These are phyloP conservation scores for Rhodosorus marinus DNA, from an alignment of 23 red algal genomes.

Conservation along the genomic window DNA sequence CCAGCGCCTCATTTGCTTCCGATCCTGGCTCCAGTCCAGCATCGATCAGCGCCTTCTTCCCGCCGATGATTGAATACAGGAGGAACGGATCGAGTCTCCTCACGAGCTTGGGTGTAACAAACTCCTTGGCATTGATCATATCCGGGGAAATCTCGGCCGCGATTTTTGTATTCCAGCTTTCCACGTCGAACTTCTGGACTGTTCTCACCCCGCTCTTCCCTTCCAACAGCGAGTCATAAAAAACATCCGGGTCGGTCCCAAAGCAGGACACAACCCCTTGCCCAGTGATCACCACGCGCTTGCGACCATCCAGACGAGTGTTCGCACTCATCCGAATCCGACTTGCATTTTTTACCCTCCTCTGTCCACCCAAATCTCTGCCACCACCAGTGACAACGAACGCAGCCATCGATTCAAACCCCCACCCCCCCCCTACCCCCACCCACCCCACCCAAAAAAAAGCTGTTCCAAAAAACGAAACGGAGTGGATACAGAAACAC, in stretches of 20 bases:
- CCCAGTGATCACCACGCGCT: slow-evolving; percentile 85
- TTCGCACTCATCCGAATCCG: too few relatives aligned
- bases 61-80: slow-evolving; percentile 48
- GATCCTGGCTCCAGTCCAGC: slow-evolving; percentile 41
- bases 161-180: slow-evolving; percentile 55
- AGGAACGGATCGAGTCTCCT: slow-evolving; percentile 75
- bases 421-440: too few relatives aligned
- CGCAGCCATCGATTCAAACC: too few relatives aligned
- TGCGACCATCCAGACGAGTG: too few relatives aligned
- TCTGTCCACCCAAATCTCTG: too few relatives aligned
- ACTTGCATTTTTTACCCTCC: too few relatives aligned
- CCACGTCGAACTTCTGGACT: slow-evolving; percentile 45
- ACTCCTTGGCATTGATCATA: slow-evolving; percentile 18
- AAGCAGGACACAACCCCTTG: slow-evolving; percentile 88
- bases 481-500: too few relatives aligned
- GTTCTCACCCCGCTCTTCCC: slow-evolving; percentile 60
- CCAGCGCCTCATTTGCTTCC: slow-evolving; percentile 24
- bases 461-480: too few relatives aligned
- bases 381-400: too few relatives aligned
- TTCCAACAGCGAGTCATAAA: slow-evolving; percentile 66
- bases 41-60: slow-evolving; percentile 62
- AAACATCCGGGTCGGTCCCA: slow-evolving; percentile 67
- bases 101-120: slow-evolving; percentile 37
- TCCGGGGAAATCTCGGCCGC: slow-evolving; percentile 42
- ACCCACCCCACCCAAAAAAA: too few relatives aligned